Base-by-base conservation (phyloP, 116 monocot species). In the Iris pallida region DNA sequence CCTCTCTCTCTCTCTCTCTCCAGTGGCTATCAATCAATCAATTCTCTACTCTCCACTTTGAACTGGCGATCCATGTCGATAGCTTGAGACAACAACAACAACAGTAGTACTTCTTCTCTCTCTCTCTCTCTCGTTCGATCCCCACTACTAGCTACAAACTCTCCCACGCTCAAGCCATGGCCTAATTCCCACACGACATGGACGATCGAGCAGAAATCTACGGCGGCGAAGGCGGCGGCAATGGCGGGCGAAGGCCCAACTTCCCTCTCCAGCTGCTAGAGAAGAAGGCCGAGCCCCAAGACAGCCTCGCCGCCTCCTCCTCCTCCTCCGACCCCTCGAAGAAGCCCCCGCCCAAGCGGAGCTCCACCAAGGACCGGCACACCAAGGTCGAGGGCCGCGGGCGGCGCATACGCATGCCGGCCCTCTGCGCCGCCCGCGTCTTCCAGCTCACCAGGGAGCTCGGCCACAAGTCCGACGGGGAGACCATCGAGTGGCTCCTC, bases 401-500 rank as follows among this genome's bases (percentile, higher is more conserved):
- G 2, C 77, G 81, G 43, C 70, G 81, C 54, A 81, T 81, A 72
- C 81, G 81, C 73, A 81, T 81, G 81, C 81, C 81, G 8, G 81
- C 81, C 40, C 63, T 81, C 62, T 81, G 81, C 64, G 81, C 81
- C 4, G 81, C 81, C 8, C 72, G 81, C 15, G 81, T 81, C 40
- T 81, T 81, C 59, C 81, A 81, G 65, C 75, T 81, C 41, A 81
- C 81, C 5, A 45, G 77, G 5, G 81, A 82, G 73, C 77, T 82
- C 17, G 82, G 82, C 42, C 82, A 78, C 61, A 82, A 82, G 65
- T 73, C 82, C 49, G 82, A 82, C 57, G 82, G 82, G 10, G 82
- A 72, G 42, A 72, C 72, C 44, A 64, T 72, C 43, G 64, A 72
- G 44, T 72, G 72, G 72, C 72, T 72, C 8, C 74, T 82, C 52